A percentile compares a stretch with the other conserved stretches of the same genome.
phyloP scores from a whole-genome alignment of 2,329 filamentous ascomycete species.

The Colletotrichum gigasporum region DNA sequence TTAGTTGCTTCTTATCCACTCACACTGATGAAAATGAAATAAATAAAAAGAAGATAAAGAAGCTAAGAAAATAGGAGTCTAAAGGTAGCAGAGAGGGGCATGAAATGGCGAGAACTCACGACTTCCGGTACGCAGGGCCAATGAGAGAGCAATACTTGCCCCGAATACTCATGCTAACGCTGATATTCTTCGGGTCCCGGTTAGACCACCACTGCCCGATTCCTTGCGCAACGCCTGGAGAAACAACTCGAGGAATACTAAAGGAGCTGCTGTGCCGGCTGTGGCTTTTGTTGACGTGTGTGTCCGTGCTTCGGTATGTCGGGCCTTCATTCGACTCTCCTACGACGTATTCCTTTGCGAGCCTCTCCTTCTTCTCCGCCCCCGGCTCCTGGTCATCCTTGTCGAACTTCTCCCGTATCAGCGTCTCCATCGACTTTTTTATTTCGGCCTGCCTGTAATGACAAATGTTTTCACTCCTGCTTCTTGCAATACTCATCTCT shows the following conservation, averaged over 20 bases:
- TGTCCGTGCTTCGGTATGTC: background rate
- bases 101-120: background rate
- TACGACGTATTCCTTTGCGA: background rate
- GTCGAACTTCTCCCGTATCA: conserved; percentile 3
- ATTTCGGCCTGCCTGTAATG: background rate
- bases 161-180: conserved; percentile 2
- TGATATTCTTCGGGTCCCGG: background rate
- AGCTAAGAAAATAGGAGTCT: background rate
- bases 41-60: background rate
- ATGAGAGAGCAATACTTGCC: conserved; percentile 5
- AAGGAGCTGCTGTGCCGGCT: background rate
- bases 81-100: background rate
- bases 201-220: conserved; percentile 1
- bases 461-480: background rate
- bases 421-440: conserved; percentile 7
- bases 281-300: background rate
- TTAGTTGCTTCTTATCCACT: background rate
- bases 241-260: background rate
- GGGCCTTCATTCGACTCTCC: background rate
- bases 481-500: background rate
- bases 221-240: background rate
- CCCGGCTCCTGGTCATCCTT: background rate
- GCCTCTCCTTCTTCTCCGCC: background rate
- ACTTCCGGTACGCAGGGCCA: conserved; percentile 3
- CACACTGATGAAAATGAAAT: background rate